phyloP scores from a whole-genome alignment of 2,329 filamentous ascomycete genomes.

The Diplodia seriata region DNA sequence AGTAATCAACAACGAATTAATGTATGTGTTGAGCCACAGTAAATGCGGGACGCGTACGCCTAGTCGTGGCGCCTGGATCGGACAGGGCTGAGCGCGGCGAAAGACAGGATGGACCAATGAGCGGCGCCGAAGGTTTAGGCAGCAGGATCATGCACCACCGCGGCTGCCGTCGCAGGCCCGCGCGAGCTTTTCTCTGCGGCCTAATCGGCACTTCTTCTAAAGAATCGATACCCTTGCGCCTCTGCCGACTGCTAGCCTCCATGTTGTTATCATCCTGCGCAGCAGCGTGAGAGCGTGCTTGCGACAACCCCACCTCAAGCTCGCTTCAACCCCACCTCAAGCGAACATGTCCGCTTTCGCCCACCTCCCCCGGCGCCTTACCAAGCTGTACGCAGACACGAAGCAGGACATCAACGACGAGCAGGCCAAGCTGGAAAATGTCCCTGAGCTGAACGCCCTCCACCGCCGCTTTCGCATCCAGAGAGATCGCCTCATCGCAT shows the following conservation, averaged over 20 bases:
- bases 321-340: not conserved
- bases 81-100: slow-evolving; percentile 1
- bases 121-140: slow-evolving; percentile 35
- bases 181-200: slow-evolving; percentile 9
- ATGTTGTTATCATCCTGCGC: not conserved
- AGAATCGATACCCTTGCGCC: slow-evolving; percentile 15
- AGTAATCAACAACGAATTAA: slow-evolving; percentile 1
- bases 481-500: slow-evolving; percentile 78
- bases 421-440: slow-evolving; percentile 64
- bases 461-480: slow-evolving; percentile 81
- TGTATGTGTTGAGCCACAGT: not conserved
- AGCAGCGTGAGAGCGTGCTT: slow-evolving; percentile 15
- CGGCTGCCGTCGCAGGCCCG: slow-evolving; percentile 22
- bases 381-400: slow-evolving; percentile 79
- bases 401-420: slow-evolving; percentile 76
- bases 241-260: not conserved
- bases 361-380: slow-evolving; percentile 58
- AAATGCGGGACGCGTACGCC: slow-evolving; percentile 1
- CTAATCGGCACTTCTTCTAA: slow-evolving; percentile 6
- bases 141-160: slow-evolving; percentile 41
- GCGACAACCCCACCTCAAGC: not conserved
- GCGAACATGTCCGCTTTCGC: slow-evolving; percentile 32
- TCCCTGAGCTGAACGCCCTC: slow-evolving; percentile 71
- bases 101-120: slow-evolving; percentile 1
- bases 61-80: not conserved